Evolutionary conservation across 176 grass and related monocot genomes (phyloP).

Genomic region (Hsuehochloa calcarea): DNA sequence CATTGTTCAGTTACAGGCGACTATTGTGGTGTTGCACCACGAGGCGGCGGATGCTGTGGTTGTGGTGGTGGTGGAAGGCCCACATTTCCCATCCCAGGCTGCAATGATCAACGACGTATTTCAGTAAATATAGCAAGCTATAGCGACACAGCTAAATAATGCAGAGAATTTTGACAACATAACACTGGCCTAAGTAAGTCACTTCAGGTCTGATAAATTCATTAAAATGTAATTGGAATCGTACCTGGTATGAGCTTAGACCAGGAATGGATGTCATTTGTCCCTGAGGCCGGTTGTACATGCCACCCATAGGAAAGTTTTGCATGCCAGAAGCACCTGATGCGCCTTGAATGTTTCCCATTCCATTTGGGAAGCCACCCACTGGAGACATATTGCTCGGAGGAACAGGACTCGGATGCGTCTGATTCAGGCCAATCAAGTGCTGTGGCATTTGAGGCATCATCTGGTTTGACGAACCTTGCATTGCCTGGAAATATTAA

Average conservation of each 20-base stretch:
- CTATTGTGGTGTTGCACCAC: slow-evolving; percentile 61
- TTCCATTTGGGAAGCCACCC: slow-evolving; percentile 73
- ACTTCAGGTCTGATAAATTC: background rate
- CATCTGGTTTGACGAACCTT: slow-evolving; percentile 78
- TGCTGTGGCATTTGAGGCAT: slow-evolving; percentile 81
- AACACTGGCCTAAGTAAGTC: background rate
- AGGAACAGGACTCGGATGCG: slow-evolving; percentile 52
- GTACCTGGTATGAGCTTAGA: slow-evolving; percentile 73
- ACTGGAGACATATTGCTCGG: slow-evolving; percentile 61
- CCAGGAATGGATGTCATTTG: slow-evolving; percentile 80
- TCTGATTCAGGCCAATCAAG: slow-evolving; percentile 76
- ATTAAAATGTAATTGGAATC: background rate
- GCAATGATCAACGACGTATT: slow-evolving; percentile 27
- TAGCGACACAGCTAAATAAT: background rate
- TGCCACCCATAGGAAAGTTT: slow-evolving; percentile 73
- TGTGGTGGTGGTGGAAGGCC: slow-evolving; percentile 60
- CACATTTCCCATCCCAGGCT: slow-evolving; percentile 76
- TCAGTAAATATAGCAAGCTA: background rate
- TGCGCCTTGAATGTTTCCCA: slow-evolving; percentile 65
- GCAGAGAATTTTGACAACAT: background rate
- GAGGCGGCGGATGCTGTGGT: slow-evolving; percentile 51
- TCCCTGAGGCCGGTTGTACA: slow-evolving; percentile 76
- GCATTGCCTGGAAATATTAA: slow-evolving; percentile 52
- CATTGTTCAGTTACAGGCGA: background rate
- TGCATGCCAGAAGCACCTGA: slow-evolving; percentile 61